Percentiles rank a stretch among this genome's conserved stretches.
Evolutionary conservation across 352 stramenopile genomes (phyloP).

Genomic region (Pythium dissimile): DNA sequence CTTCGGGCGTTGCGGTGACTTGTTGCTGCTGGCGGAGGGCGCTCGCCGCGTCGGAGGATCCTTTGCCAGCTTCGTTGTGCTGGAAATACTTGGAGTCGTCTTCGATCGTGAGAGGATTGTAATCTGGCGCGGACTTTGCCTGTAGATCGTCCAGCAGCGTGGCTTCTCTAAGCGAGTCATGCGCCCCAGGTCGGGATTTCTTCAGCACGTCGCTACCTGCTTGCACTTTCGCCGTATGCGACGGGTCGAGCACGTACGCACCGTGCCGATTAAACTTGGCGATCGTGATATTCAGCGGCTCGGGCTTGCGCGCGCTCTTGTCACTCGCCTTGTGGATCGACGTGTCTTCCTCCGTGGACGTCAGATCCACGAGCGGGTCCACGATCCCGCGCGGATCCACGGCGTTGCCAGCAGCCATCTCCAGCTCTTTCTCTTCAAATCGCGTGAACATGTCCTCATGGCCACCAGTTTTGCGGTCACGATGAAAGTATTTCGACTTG

Average conservation of each 20-base stretch:
- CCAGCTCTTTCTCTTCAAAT: slow-evolving; percentile 78
- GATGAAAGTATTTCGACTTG: slow-evolving; percentile 89
- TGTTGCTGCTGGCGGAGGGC: not conserved
- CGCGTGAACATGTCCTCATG: slow-evolving; percentile 86
- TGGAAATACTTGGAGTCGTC: slow-evolving; percentile 85
- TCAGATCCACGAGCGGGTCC: slow-evolving; percentile 77
- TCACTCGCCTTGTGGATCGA: slow-evolving; percentile 33
- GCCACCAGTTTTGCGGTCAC: slow-evolving; percentile 64
- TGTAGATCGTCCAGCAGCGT: slow-evolving; percentile 72
- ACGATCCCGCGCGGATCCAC: slow-evolving; percentile 67
- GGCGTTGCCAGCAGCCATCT: slow-evolving; percentile 35
- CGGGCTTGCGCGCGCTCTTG: slow-evolving; percentile 26
- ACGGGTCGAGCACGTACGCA: slow-evolving; percentile 76
- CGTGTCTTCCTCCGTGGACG: slow-evolving; percentile 61
- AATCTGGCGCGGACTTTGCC: slow-evolving; percentile 41
- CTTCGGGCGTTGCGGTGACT: slow-evolving; percentile 6
- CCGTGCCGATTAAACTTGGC: slow-evolving; percentile 86
- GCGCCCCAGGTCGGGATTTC: slow-evolving; percentile 32
- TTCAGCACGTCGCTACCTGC: slow-evolving; percentile 22
- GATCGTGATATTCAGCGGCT: slow-evolving; percentile 66
- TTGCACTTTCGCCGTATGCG: slow-evolving; percentile 56
- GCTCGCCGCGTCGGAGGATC: too few species aligned
- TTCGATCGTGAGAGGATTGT: slow-evolving; percentile 77
- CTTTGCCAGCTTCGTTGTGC: slow-evolving; percentile 30
- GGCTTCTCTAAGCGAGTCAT: slow-evolving; percentile 59